Conservation (phyloP, 1,284 basidiomycete genomes). For the Tylopilus sp. region DNA sequence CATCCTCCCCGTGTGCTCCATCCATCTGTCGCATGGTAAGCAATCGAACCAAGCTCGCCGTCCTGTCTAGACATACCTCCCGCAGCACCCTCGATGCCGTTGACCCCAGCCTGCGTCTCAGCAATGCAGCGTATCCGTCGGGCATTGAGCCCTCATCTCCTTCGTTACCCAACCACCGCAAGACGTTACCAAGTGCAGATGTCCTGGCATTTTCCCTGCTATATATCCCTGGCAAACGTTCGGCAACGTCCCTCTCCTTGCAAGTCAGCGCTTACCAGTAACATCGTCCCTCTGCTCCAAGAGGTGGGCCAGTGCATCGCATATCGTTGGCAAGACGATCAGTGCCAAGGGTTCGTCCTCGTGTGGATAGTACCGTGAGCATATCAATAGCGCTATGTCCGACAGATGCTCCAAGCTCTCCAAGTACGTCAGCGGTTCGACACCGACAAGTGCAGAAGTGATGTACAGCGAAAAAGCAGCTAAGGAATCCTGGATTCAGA, state of each 20-base stretch:
- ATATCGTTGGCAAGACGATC: slow-evolving; percentile 46
- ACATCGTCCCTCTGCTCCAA: slow-evolving; percentile 26
- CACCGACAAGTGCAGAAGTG: slow-evolving; percentile 22
- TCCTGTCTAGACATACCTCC: slow-evolving; percentile 10
- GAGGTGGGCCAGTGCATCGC: slow-evolving; percentile 43
- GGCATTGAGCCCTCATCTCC: slow-evolving; percentile 3
- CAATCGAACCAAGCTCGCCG: neutral
- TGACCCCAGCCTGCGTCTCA: slow-evolving; percentile 18
- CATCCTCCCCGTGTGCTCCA: neutral
- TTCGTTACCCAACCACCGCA: slow-evolving; percentile 20
- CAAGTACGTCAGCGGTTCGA: slow-evolving; percentile 38
- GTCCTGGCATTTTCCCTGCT: slow-evolving; percentile 49
- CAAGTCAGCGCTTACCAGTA: slow-evolving; percentile 33
- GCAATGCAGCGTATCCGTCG: slow-evolving; percentile 5
- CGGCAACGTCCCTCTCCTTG: neutral
- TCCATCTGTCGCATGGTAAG: slow-evolving; percentile 12
- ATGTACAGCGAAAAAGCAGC: slow-evolving; percentile 52
- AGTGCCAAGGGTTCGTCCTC: slow-evolving; percentile 49
- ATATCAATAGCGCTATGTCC: slow-evolving; percentile 45
- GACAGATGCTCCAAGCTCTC: slow-evolving; percentile 56
- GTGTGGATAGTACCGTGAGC: slow-evolving; percentile 39
- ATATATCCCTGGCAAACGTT: slow-evolving; percentile 13
- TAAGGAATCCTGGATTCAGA: slow-evolving; percentile 25
- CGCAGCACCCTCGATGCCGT: slow-evolving; percentile 7
- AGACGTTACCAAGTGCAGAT: slow-evolving; percentile 34